Evolutionary conservation across 176 grass and related monocot genomes (phyloP).

Genomic region (Tillandsia fasciculata): DNA sequence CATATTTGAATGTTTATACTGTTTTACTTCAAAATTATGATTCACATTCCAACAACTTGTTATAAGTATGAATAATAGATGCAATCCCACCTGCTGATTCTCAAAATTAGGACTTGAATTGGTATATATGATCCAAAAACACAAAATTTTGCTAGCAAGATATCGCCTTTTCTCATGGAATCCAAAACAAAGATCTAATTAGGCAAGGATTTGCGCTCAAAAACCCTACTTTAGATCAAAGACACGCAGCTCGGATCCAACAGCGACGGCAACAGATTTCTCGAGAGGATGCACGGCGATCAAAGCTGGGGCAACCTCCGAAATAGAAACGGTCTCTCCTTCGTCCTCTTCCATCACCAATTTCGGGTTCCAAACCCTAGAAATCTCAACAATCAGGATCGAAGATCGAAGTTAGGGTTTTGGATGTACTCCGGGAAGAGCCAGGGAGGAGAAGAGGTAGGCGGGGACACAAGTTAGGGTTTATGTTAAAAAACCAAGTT

Average conservation of each 20-base stretch:
- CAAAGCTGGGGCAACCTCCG: slow-evolving; percentile 69
- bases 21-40: no score
- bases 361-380: background rate
- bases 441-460: no score
- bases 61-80: no score
- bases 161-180: background rate
- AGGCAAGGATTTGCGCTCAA: background rate
- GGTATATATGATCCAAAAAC: background rate
- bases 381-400: background rate
- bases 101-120: background rate
- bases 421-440: background rate
- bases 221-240: slow-evolving; percentile 65
- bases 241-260: slow-evolving; percentile 71
- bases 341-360: slow-evolving; percentile 21
- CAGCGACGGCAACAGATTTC: slow-evolving; percentile 48
- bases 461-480: no score
- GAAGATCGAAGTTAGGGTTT: background rate
- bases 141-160: background rate
- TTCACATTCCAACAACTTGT: no score
- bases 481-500: no score
- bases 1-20: no score
- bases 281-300: slow-evolving; percentile 53
- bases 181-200: background rate
- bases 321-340: slow-evolving; percentile 39
- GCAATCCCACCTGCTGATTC: no score